Conservation (phyloP, 352 stramenopile species). For the Globisporangium barbulae region DNA sequence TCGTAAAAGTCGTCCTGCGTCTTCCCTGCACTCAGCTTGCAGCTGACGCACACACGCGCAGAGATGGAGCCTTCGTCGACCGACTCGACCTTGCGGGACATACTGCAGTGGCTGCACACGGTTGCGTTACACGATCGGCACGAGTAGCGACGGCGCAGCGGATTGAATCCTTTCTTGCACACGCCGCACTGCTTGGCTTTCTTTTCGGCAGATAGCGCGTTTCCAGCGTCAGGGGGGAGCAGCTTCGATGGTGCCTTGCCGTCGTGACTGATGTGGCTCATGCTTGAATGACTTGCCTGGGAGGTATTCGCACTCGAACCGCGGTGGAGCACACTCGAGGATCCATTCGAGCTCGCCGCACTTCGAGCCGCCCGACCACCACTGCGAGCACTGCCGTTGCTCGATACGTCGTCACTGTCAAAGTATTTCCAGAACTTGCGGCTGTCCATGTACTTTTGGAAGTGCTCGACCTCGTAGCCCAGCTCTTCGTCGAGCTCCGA, state of each 20-base stretch:
- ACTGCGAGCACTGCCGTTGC: slow-evolving; percentile 21
- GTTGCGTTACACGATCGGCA: slow-evolving; percentile 70
- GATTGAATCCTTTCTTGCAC: slow-evolving; percentile 81
- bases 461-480: slow-evolving; percentile 70
- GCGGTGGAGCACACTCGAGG: slow-evolving; percentile 4
- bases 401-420: slow-evolving; percentile 29
- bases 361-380: slow-evolving; percentile 23
- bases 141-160: slow-evolving; percentile 68
- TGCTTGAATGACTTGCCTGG: slow-evolving; percentile 12
- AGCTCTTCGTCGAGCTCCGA: slow-evolving; percentile 49
- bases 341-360: slow-evolving; percentile 25
- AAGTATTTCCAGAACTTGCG: slow-evolving; percentile 83
- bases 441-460: slow-evolving; percentile 78
- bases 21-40: slow-evolving; percentile 70
- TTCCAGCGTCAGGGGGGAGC: slow-evolving; percentile 10
- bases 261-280: slow-evolving; percentile 1
- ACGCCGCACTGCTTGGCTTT: slow-evolving; percentile 71
- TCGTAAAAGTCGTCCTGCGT: slow-evolving; percentile 80
- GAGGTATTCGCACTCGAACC: slow-evolving; percentile 13
- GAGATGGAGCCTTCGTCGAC: slow-evolving; percentile 50
- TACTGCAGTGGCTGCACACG: slow-evolving; percentile 79
- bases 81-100: slow-evolving; percentile 50
- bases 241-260: background rate
- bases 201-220: slow-evolving; percentile 28
- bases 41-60: slow-evolving; percentile 77